A percentile compares a stretch with the other conserved stretches of the same genome.
phyloP scores from a whole-genome alignment of 495 filamentous ascomycete species.

The Tuber brumale region DNA sequence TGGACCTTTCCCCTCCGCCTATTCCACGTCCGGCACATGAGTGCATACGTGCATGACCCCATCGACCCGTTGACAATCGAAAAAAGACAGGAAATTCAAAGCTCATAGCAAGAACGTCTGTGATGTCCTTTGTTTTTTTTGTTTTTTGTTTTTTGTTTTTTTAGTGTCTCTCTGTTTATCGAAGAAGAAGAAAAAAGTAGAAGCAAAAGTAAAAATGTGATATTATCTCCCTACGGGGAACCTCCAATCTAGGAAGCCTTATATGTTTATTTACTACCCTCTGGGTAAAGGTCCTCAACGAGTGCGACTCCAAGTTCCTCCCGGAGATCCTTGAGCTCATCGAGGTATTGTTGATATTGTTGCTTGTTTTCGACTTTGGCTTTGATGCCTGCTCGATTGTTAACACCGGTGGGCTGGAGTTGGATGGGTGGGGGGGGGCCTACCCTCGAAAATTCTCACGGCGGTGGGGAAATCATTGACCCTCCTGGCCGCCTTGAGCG shows the following conservation, averaged over 20 bases:
- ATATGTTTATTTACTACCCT: conserved; percentile 44
- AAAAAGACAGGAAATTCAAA: not conserved
- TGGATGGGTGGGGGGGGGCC: conserved; percentile 30
- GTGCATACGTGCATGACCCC: not conserved
- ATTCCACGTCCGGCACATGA: not conserved
- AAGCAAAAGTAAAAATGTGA: not conserved
- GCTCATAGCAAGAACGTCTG: not conserved
- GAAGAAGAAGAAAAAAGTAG: not conserved
- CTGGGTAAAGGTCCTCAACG: conserved; percentile 92
- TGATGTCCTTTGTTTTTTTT: not conserved
- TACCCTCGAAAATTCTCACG: conserved; percentile 97
- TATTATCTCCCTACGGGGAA: not conserved
- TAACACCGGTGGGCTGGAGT: conserved; percentile 13
- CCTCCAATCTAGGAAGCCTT: not conserved
- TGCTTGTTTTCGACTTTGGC: conserved; percentile 97
- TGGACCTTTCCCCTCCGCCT: not conserved
- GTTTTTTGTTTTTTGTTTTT: not conserved
- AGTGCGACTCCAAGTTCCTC: conserved; percentile 88
- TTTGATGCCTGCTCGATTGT: conserved; percentile 68
- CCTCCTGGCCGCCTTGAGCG: conserved; percentile 81
- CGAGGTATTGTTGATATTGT: conserved; percentile 96
- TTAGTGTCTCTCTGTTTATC: not conserved
- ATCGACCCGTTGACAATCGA: not conserved
- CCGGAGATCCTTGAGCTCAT: conserved; percentile 81
- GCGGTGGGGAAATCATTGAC: conserved; percentile 99